Base-by-base conservation (phyloP, 495 filamentous ascomycete species). In the Penicillium subrubescens region DNA sequence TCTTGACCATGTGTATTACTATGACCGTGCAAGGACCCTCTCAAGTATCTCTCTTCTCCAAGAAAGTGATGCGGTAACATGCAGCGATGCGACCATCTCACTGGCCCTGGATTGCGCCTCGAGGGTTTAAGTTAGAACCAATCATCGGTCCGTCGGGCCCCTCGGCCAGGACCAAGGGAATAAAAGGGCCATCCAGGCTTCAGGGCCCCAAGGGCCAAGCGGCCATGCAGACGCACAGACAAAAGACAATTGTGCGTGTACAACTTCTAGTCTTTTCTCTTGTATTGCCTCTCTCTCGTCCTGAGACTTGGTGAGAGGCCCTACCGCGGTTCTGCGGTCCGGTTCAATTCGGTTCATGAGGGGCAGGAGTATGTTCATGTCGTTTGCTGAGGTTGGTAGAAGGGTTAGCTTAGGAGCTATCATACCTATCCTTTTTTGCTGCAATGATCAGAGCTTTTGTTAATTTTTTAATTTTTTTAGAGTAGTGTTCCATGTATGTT, bases 211-310 rank as follows among this genome's bases (percentile, higher is more conserved):
- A 44, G 8, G 27, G 23, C 11, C 23, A 67, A 61, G 67, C 67
- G 41, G 23, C 11, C 23, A 67, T 63, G 67, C 67, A 63, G 52
- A 53, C 67, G 67, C 67, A 69, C 64, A 59, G 67, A 69, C 67
- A 59, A 67, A 64, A 62, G 54, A 63, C 51, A 67, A 55, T 59
- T 23, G 5, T 56, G 29, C n/a, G 29, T 50, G 54, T 67, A 21
- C 53, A 21, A 61, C 46, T 44, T 44, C 34, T 10, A 33, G 21
- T 23, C 25, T 25, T 29, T 39, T 59, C 48, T 59, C 41, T 64
- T 41, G 44, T 39, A 62, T 59, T 46, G 31, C 31, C 31, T 7
- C n/a, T n/a, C n/a, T n/a, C n/a, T n/a, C n/a, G n/a, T n/a, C n/a
- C n/a, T n/a, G n/a, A n/a, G n/a, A n/a, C 60, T 17, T 35, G 7